Evolutionary conservation across 306 rosid species (phyloP), one percentile per base, ranked within the genome.

Genomic region (Vigna mungo): DNA sequence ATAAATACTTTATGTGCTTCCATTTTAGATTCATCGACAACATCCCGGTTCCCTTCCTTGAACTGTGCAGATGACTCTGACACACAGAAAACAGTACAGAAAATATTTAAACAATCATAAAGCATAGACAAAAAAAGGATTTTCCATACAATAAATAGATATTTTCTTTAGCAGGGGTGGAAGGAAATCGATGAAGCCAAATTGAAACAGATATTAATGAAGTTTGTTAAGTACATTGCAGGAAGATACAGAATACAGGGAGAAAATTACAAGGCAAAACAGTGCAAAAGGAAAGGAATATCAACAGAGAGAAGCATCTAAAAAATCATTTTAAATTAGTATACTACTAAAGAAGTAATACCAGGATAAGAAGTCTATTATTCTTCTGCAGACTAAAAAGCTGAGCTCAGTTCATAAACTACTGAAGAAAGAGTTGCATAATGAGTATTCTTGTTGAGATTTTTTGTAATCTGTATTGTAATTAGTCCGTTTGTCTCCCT

Each of bases 21-120:
- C 78, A 80, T 52, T 85, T 85, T 90, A 75, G 87, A 85, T 81
- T 85, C 87, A 64, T 74, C 80, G 81, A 47, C 59, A 74, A 56
- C 36, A 71, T 81, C 82, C 72, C 49, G 74, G 68, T 76, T 86
- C 81, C 78, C 92, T 79, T 85, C 93, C 64, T 75, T 86, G 63
- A 60, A 82, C 76, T 46, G 87, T 46, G 80, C 88, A 83, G 90
- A 83, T 62, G 91, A 83, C 86, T 90, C 98, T 95, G 62, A 48
- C 52, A 51, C 62, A 75, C 56, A 81, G 62, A 83, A 73, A 79
- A 61, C 48, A 79, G 75, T 54, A 66, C 43, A 54, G 41, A 79
- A 46, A 47, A 77, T 59, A 77, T 12, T 58, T 69, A 43, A 68
- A 82, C 83, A 67, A 58, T 61, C 56, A 56, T 41, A 46, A 60